Evolutionary conservation across 169 alveolate genomes (phyloP), one percentile per base, ranked within the genome.

Genomic region (Plasmodium reichenowi): DNA sequence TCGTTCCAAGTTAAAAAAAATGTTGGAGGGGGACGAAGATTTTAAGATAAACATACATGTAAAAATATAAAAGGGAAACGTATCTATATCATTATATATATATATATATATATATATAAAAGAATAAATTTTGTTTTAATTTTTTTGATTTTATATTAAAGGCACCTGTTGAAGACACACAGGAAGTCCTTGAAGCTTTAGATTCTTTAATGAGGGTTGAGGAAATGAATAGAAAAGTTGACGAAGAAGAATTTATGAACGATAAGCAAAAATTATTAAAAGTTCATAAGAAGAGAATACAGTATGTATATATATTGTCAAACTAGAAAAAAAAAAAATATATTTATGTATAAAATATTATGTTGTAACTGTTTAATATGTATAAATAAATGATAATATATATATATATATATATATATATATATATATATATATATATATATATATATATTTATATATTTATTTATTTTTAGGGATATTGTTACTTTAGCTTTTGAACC

Each of bases 171-270:
- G 88, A 72, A 43, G 74, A 71, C 15, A 71, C 88, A 63, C 71
- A 68, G 43, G 87, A 73, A 58, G 75, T 67, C 32, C 48, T 52
- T 43, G 74, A 62, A 8, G 38, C 70, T 50, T 45, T 73, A 85
- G 96, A 94, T 63, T 94, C 95, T 48, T 67, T 94, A 45, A 94
- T 92, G 95, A 80, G 93, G 94, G 89, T 94, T 89, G 96, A 94
- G 43, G 93, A 92, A 63, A 94, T 93, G 13, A 93, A 94, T 22
- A 88, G 93, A 43, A 63, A 89, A 38, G 93, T 91, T 32, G 92
- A 83, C 22, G 93, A 92, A 75, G 96, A 94, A 45, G 96, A 94
- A 48, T 94, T 89, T 67, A 89, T 74, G 67, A 91, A 70, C 68
- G 95, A 93, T 29, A 94, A 92, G 59, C 96, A 92, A 88, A 76